Evolutionary conservation across 2,329 filamentous ascomycete species (phyloP), one percentile per base, ranked within the genome.

Genomic region (Leptographium radiaticola): DNA sequence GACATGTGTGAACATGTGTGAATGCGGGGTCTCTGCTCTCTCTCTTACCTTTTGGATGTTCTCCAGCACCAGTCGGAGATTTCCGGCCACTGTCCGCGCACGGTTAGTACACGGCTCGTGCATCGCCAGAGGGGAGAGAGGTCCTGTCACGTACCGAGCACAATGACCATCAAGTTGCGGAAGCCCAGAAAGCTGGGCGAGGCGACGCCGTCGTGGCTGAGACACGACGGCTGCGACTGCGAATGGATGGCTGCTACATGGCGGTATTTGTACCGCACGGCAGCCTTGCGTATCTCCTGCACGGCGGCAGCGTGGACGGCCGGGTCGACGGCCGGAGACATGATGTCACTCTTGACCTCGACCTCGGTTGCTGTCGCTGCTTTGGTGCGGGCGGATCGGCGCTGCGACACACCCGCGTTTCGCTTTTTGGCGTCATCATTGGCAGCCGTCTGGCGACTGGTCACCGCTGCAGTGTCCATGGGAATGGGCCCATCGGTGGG

Each of bases 81-180:
- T 98, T 63, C 90, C 93, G 50, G 91, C 89, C 63, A 97, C 88
- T 89, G 57, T 18, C n/a, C 8, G n/a, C 12, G n/a, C n/a, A 16
- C 7, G 11, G 40, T 42, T 16, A 42, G 40, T 16, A 45, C 20
- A 12, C 39, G 16, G 43, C 18, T 7, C 18, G 2, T 5, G 15
- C 18, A 46, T 11, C 25, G n/a, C 16, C 45, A 47, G 39, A 20
- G 20, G 16, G 33, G 11, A 7, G 11, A 11, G 34, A 36, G 6
- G 15, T 40, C 36, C 38, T n/a, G 11, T n/a, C 39, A 58, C 77
- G 58, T 76, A 93, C 88, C 82, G 57, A 95, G 71, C 40, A 96
- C 88, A 63, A 97, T 84, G 42, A 95, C 87, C 88, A 96, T 95
- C 58, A 98, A 77, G 66, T 98, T 98, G 56, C 91, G 78, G 66